A percentile compares a stretch with the other conserved stretches of the same genome.
Evolutionary conservation across 2,329 filamentous ascomycete species (phyloP).

Genomic region (Penicillium sp.): DNA sequence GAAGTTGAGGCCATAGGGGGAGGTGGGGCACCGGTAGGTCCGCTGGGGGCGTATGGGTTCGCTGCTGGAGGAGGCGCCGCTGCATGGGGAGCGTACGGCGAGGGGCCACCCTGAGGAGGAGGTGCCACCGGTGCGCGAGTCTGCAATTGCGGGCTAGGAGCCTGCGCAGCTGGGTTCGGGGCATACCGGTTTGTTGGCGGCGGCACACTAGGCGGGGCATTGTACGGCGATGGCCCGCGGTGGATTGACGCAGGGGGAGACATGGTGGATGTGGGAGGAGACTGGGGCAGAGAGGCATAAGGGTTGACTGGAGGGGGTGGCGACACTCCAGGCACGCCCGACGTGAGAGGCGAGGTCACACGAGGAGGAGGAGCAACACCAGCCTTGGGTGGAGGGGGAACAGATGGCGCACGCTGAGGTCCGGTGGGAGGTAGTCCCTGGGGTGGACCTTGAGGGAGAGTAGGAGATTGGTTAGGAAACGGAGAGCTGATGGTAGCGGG

Average conservation of each 20-base stretch:
- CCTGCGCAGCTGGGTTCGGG: constrained; percentile 63
- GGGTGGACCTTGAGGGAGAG: constrained; percentile 44
- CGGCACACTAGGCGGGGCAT: constrained; percentile 69
- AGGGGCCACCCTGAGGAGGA: constrained; percentile 42
- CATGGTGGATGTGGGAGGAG: constrained; percentile 46
- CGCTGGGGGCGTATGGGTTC: constrained; percentile 48
- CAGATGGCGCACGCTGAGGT: constrained; percentile 67
- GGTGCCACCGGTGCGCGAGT: constrained; percentile 53
- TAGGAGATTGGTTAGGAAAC: constrained; percentile 67
- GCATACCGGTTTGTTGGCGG: constrained; percentile 78
- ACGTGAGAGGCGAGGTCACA: constrained; percentile 70
- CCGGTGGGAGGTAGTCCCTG: constrained; percentile 59
- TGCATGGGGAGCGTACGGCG: constrained; percentile 63
- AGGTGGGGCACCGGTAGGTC: constrained; percentile 48
- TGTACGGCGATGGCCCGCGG: constrained; percentile 82
- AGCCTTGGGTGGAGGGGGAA: constrained; percentile 83
- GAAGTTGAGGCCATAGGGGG: constrained; percentile 33
- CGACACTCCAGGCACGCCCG: constrained; percentile 65
- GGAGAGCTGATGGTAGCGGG: constrained; percentile 69
- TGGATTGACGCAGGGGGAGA: constrained; percentile 58
- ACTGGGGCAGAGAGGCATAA: constrained; percentile 43
- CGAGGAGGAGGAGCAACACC: constrained; percentile 63
- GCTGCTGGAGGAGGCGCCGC: constrained; percentile 39
- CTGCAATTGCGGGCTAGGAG: constrained; percentile 49
- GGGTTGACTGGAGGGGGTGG: constrained; percentile 44